Base-by-base conservation (phyloP, 2,329 filamentous ascomycete species). In the Oidium heveae region DNA sequence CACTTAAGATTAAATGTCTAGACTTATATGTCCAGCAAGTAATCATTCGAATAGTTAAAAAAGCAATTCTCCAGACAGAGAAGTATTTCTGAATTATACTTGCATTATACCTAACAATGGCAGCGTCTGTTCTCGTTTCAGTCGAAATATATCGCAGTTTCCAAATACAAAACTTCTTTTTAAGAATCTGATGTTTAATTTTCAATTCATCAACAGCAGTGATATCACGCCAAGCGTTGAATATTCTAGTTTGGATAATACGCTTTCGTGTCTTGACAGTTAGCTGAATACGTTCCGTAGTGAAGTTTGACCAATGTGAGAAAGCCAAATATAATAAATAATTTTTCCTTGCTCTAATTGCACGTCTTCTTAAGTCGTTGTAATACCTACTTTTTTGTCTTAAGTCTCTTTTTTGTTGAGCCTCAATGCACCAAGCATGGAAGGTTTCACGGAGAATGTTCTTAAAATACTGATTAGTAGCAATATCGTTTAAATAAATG, bases 181-280 rank as follows among this genome's bases (percentile, higher is more conserved):
- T 69, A 8, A 76, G 60, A 18, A 73, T 68, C 55, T 79, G 72
- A 36, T 72, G 66, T 46, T 71, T 69, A 12, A 70, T 67, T 59
- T 73, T 73, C 44, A 72, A 61, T 55, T 65, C 63, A 51, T 62
- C 65, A 15, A 61, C 60, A 50, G 59, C 59, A 12, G 79, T 81
- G 55, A 84, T 76, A 56, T 77, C 72, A 28, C 75, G 72, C 82
- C 82, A 86, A 8, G 77, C 77, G 56, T 75, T 76, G 65, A 85
- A 86, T 57, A 79, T 80, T 55, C 76, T 75, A 13, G 75, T 77
- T 55, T 80, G 73, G 54, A 91, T 68, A 57, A 88, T 77, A 63
- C 86, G 82, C 57, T 77, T 72, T 58, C 82, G 74, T 20, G 84
- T 85, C 44, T 78, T 72, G 4, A 75, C 76, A 4, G 83, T 85